Conservation (phyloP, 2,329 filamentous ascomycete species). For the Alternaria longipes region DNA sequence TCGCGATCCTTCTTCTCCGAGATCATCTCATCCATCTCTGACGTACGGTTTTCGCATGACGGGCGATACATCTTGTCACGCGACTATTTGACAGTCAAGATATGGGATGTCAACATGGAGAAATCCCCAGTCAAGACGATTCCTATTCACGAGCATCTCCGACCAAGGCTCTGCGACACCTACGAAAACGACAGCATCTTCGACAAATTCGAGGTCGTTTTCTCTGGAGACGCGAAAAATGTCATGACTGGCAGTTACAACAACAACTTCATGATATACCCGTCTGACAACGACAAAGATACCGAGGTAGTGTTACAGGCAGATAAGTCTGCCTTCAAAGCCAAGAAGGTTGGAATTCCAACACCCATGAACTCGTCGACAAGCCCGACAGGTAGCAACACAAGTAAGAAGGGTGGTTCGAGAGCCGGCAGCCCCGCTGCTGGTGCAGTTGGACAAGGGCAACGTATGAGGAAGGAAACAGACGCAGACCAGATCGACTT, state of each 20-base stretch:
- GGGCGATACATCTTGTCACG: constrained; percentile 96
- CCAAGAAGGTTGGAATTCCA: constrained; percentile 98
- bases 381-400: constrained; percentile 72
- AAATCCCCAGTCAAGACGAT: constrained; percentile 97
- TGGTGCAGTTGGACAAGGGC: constrained; percentile 75
- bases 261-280: constrained; percentile 99
- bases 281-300: constrained; percentile 93
- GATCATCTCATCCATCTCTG: constrained; percentile 99
- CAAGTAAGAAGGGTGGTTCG: constrained; percentile 86
- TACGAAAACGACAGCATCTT: constrained; percentile 99
- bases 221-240: constrained; percentile 97
- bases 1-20: constrained; percentile 99
- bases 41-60: constrained; percentile 96
- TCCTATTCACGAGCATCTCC: constrained; percentile 95
- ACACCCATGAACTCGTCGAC: constrained; percentile 90
- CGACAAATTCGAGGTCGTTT: constrained; percentile 99
- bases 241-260: constrained; percentile 99
- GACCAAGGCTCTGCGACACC: constrained; percentile 93
- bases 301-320: constrained; percentile 97
- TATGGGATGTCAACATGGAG: constrained; percentile 99
- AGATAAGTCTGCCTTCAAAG: constrained; percentile 99
- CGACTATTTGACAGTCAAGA: constrained; percentile 98
- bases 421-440: constrained; percentile 87
- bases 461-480: constrained; percentile 98
- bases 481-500: constrained; percentile 99